Base-by-base conservation (phyloP, 176 grass and related monocot genomes). In the Triticum turgidum region DNA sequence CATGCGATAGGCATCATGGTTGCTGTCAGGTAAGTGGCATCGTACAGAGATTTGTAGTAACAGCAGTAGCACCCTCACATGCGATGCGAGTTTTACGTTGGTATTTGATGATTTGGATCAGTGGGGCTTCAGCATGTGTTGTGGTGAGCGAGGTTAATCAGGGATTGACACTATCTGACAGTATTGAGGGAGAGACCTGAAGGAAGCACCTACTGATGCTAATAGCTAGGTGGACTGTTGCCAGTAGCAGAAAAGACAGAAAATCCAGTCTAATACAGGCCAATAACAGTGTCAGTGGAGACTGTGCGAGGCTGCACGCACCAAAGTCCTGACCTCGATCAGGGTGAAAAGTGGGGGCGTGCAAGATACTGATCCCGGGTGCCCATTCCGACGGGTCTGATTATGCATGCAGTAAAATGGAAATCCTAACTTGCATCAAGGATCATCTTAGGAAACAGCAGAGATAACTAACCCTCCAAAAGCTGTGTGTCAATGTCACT, bases 391-490 rank as follows among this genome's bases (percentile, higher is more conserved):
- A 84, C 39, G 65, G 18, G 3, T 27, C 52, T 84, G 15, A 66
- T 62, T 88, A 9, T 52, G 42, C 67, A 6, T 12, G 88, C 83
- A 82, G 77, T 68, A 77, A 86, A 62, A 86, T 21, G 2, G 0
- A 8, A 21, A 59, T 8, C 20, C 2, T 84, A 35, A 69, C 7
- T 34, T 12, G 44, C 4, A 62, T 51, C 51, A 47, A 80, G 37
- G 71, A 84, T 87, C 81, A 13, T 47, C 89, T 76, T 75, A 75
- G 89, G 80, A 87, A 87, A 75, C 45, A 74, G 5, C 59, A 11
- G 47, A 73, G 34, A 15, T 70, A 84, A 74, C 61, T 84, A 84
- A 87, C 27, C 30, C 52, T n/a, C 75, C 76, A 76, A 87, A 87
- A 91, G 81, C 62, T 69, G 61, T 2, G 11, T 74, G 75, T 83